These are phyloP conservation scores for Trichoderma sp. DNA, from an alignment of 2,329 filamentous ascomycete genomes.

Conservation along the genomic window DNA sequence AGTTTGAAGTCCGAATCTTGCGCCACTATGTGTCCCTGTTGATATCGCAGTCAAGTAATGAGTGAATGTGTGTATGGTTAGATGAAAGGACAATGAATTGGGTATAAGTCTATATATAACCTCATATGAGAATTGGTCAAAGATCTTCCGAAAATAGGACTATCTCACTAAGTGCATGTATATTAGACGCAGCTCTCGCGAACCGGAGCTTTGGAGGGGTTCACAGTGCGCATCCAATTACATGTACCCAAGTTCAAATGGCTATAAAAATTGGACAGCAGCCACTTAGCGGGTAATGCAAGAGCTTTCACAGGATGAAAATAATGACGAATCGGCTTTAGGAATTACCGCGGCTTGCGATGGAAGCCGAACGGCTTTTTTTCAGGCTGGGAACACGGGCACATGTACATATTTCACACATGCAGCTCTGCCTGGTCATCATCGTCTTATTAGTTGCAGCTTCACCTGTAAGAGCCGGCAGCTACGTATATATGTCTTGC, in stretches of 20 bases:
- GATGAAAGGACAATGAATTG: not conserved
- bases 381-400: not conserved
- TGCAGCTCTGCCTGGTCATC: not conserved
- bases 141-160: not conserved
- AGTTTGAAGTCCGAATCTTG: not conserved
- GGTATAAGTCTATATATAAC: not conserved
- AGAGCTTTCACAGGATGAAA: not conserved
- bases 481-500: not conserved
- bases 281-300: not conserved
- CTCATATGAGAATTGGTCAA: not conserved
- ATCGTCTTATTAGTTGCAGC: not conserved
- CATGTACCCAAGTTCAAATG: not conserved
- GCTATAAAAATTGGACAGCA: not conserved
- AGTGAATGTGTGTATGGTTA: not conserved
- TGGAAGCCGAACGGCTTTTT: not conserved
- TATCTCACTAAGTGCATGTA: not conserved
- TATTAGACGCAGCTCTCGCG: not conserved
- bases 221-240: not conserved
- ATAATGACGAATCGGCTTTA: not conserved
- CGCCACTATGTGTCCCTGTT: not conserved
- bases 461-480: not conserved
- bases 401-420: not conserved
- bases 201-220: not conserved
- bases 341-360: not conserved
- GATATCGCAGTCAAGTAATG: not conserved